Conservation (phyloP, 2,329 filamentous ascomycete species). For the Dothideomycetidae sp. region DNA sequence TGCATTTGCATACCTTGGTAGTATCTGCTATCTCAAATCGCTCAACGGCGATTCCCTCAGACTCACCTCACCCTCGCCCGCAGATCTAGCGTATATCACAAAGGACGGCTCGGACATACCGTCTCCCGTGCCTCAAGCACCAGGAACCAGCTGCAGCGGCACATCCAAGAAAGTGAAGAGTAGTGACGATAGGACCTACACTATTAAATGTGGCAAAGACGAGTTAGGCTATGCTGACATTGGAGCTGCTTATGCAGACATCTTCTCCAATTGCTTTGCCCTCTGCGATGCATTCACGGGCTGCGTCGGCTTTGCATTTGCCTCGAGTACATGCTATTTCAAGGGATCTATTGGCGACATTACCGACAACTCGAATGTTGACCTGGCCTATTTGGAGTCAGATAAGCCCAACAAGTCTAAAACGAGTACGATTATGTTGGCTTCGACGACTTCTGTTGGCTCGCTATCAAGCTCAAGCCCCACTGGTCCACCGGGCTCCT, state of each 20-base stretch:
- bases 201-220: conserved; percentile 5
- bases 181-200: conserved; percentile 1
- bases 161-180: background rate
- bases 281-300: conserved; percentile 6
- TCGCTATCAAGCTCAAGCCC: background rate
- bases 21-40: conserved; percentile 7
- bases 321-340: conserved; percentile 5
- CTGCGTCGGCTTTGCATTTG: conserved; percentile 8
- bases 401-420: background rate
- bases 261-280: conserved; percentile 6
- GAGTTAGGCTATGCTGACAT: conserved; percentile 7
- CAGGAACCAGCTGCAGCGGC: conserved; percentile 1
- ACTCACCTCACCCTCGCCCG: conserved; percentile 2
- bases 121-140: background rate
- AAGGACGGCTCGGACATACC: background rate
- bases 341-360: conserved; percentile 4
- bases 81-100: conserved; percentile 5
- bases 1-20: conserved; percentile 6
- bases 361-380: conserved; percentile 6
- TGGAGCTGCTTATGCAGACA: background rate
- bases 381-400: conserved; percentile 2
- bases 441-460: background rate
- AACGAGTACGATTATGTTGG: background rate
- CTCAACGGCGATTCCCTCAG: background rate
- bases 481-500: background rate